phyloP scores from a whole-genome alignment of 139 green algal genomes.

The Chara braunii region DNA sequence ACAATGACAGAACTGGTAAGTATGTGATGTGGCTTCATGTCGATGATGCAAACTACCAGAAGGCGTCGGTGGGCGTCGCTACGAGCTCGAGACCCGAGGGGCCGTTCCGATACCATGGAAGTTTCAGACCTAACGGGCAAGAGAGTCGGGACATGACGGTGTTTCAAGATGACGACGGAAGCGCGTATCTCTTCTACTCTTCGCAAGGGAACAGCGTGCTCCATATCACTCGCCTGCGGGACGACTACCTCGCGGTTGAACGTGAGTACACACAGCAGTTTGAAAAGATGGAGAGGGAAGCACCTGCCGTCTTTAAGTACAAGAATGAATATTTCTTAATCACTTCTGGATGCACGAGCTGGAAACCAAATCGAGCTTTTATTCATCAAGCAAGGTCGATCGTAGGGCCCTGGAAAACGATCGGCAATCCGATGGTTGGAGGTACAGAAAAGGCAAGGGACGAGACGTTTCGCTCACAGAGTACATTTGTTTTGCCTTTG shows the following conservation, averaged over 20 bases:
- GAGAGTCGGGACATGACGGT: slow-evolving; percentile 47
- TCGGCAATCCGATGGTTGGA: too few relatives aligned
- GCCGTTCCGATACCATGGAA: slow-evolving; percentile 46
- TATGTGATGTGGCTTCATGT: slow-evolving; percentile 54
- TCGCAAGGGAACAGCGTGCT: slow-evolving; percentile 47
- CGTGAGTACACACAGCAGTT: slow-evolving; percentile 2
- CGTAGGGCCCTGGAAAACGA: too few relatives aligned
- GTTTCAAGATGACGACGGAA: slow-evolving; percentile 42
- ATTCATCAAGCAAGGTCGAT: too few relatives aligned
- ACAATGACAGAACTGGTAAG: slow-evolving; percentile 7
- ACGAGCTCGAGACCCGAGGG: slow-evolving; percentile 15
- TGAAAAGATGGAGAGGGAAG: slow-evolving; percentile 30
- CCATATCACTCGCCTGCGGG: slow-evolving; percentile 42
- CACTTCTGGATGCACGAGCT: too few relatives aligned
- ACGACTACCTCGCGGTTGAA: slow-evolving; percentile 28
- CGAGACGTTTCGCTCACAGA: too few relatives aligned
- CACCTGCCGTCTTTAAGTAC: slow-evolving; percentile 49
- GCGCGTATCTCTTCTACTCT: slow-evolving; percentile 43
- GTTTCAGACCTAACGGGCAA: slow-evolving; percentile 35
- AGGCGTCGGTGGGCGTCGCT: slow-evolving; percentile 39
- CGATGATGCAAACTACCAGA: slow-evolving; percentile 42
- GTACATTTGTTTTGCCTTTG: too few relatives aligned
- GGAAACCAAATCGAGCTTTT: too few relatives aligned
- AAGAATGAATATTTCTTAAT: too few relatives aligned
- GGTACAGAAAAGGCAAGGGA: too few relatives aligned